Conservation (phyloP, 441 rosid species). For the Erodium chrysanthum region DNA sequence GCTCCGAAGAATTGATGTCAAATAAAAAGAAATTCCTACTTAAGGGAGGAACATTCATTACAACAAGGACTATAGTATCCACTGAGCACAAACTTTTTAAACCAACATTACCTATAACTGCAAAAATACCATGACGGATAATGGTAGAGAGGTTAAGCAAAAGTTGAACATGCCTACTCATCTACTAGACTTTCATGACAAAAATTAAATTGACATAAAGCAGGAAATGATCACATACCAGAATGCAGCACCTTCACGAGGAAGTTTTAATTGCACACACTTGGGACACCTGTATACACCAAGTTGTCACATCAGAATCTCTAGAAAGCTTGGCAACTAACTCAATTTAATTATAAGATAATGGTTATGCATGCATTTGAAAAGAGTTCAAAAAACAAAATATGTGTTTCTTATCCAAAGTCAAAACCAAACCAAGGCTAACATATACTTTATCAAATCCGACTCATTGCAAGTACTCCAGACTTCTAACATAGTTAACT, state of each 20-base stretch:
- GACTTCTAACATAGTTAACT: neutral
- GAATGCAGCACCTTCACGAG: slow-evolving; percentile 86
- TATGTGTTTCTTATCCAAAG: too few species aligned
- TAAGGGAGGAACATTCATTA: neutral
- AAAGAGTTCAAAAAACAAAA: neutral
- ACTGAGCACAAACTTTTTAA: neutral
- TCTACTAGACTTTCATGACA: neutral
- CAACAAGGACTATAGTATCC: neutral
- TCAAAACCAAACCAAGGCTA: neutral
- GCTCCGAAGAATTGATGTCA: neutral
- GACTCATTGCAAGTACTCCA: neutral
- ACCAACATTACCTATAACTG: neutral
- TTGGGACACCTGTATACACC: slow-evolving; percentile 65
- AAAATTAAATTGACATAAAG: neutral
- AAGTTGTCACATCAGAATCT: neutral
- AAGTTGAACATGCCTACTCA: neutral
- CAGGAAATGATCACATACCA: slow-evolving; percentile 40
- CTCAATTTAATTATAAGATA: neutral
- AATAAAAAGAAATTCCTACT: neutral
- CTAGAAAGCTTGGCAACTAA: neutral
- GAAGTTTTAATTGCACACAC: slow-evolving; percentile 81
- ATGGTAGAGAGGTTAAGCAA: neutral
- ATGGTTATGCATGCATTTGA: neutral
- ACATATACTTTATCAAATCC: neutral
- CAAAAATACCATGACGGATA: neutral